Evolutionary conservation across 2,329 filamentous ascomycete genomes (phyloP), one percentile per base, ranked within the genome.

Genomic region (Rachicladosporium sp.): DNA sequence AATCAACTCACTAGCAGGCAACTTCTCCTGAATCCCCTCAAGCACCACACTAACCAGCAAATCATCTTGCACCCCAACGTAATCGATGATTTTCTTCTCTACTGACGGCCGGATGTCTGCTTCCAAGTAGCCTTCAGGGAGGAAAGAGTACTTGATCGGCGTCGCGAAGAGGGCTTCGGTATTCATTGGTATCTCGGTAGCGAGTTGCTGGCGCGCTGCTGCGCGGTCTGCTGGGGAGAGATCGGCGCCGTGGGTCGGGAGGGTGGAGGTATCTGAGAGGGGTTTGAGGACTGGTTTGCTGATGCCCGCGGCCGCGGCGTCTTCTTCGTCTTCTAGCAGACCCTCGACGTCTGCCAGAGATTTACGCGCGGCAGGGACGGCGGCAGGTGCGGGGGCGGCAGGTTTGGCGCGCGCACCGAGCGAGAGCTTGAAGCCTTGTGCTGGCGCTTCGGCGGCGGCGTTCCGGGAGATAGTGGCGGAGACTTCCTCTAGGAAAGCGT

Each of bases 81-180:
- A 93, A 62, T 98, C 91, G 44, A 98, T 81, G 50, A 96, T 85
- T 72, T 96, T 98, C 74, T 93, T 93, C 68, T 94, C 87, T 41
- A 96, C 85, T 65, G 95, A 98, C 23, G 89, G 88, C 54, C 83
- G 78, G 50, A 98, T 76, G 58, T 95, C 88, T 47, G 93, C 83
- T 44, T 77, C 74, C 43, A 96, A 76, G 32, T 91, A 73, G 10
- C 73, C 70, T 45, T 91, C 81, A 56, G 93, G 84, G 58, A 98
- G 72, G 62, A 79, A 85, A 37, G 93, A 82, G 91, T 91, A 98
- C 52, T 88, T 83, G 58, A 98, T 78, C 11, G 81, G 68, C 85
- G 87, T 96, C n/a, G 72, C 74, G 85, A 89, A 98, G 3, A 98
- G 70, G 0, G 84, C 86, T 2, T 82, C 78, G 59, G 82, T 85